phyloP scores from a whole-genome alignment of 2,329 filamentous ascomycete genomes.

The Lecanicillium sp. region DNA sequence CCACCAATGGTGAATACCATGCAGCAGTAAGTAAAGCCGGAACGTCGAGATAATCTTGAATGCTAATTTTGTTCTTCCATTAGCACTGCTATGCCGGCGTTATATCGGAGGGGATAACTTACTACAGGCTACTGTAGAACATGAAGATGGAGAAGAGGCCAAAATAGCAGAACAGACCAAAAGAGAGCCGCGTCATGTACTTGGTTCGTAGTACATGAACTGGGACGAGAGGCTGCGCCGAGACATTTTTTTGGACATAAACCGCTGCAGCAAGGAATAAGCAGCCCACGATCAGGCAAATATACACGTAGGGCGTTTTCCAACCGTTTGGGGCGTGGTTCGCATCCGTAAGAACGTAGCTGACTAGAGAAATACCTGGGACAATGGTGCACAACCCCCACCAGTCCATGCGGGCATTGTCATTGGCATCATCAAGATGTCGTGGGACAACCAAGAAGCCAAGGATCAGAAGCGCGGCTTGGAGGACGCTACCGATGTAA shows the following conservation, averaged over 20 bases:
- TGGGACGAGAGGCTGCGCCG: constrained; percentile 53
- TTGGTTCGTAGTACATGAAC: constrained; percentile 53
- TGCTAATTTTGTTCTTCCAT: not conserved
- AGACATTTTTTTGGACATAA: constrained; percentile 57
- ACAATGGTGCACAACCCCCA: constrained; percentile 36
- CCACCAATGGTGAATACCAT: constrained; percentile 7
- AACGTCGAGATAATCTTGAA: constrained; percentile 4
- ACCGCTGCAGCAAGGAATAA: constrained; percentile 43
- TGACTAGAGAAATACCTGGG: constrained; percentile 51
- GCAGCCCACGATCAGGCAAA: constrained; percentile 49
- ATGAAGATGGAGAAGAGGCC: constrained; percentile 52
- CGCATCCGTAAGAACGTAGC: constrained; percentile 61
- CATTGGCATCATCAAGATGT: constrained; percentile 19
- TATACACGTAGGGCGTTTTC: constrained; percentile 58
- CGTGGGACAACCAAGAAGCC: constrained; percentile 29
- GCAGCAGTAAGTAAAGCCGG: constrained; percentile 3
- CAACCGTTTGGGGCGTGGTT: constrained; percentile 54
- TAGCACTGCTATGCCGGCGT: not conserved
- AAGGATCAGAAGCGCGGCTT: constrained; percentile 41
- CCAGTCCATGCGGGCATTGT: constrained; percentile 49
- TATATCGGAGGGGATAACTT: constrained; percentile 16
- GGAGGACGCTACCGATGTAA: constrained; percentile 47
- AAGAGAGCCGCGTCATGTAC: constrained; percentile 45
- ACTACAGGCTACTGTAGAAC: constrained; percentile 54
- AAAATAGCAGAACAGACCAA: constrained; percentile 48